Base-by-base conservation (phyloP, 768 basidiomycete genomes). In the Suillus hirtellus region DNA sequence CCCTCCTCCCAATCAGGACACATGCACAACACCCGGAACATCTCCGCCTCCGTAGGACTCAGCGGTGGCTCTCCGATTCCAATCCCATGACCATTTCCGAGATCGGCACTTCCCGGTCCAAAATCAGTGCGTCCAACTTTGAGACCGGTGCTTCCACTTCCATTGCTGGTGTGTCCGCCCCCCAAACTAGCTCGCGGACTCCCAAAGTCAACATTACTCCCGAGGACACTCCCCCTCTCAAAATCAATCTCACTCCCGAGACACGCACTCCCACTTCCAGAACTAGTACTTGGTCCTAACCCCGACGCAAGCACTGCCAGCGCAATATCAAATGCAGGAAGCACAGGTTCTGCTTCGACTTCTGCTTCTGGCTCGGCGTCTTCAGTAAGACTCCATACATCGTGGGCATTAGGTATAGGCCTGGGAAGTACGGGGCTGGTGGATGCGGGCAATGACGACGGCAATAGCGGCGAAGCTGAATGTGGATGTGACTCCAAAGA, bases 41-140 rank as follows among this genome's bases (percentile, higher is more conserved):
- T 86, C 72, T 88, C 85, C 69, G 88, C 84, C 68, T 92, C 90
- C 11, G 82, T 85, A 27, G 86, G 85, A 66, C 83, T 91, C 56
- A 92, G 80, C 21, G 89, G 89, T 3, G 77, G 76, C 35, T 76
- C 74, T 8, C 71, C 61, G 14, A 66, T 67, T 46, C 15, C 56
- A 31, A 5, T 19, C 6, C 70, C 62, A 19, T 66, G 66, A 40
- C 37, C 55, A 42, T 12, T n/a, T 53, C 52, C 34, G 19, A 53
- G 52, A 53, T 53, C 52, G 34, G 52, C 34, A 34, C 52, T 35
- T 53, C 52, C 34, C 6, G 11, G 52, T n/a, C 52, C 52, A 53
- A 53, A 53, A 53, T 35, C 52, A 19, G 31, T 6, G 10, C 17
- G 19, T 11, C 52, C 52, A 34, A 34, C 17, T 19, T 17, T 17